A percentile compares a stretch with the other conserved stretches of the same genome.
Conservation (phyloP, 495 filamentous ascomycete species). For the Tetracladium setigerum region DNA sequence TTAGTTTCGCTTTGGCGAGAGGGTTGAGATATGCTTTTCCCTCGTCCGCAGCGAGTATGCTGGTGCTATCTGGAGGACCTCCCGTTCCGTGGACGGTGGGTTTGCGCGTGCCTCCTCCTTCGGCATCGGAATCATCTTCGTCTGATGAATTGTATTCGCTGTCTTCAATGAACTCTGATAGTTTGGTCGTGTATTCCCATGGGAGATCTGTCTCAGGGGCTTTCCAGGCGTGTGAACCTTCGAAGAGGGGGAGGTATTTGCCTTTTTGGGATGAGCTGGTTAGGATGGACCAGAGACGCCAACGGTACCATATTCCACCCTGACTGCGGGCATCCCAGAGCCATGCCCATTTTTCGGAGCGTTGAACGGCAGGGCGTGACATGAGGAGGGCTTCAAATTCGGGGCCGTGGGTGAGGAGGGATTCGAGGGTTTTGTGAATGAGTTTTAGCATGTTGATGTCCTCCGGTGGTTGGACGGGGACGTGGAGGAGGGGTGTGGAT, state of each 20-base stretch:
- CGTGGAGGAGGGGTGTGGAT: conserved; percentile 46
- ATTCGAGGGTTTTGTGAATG: conserved; percentile 84
- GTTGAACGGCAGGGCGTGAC: conserved; percentile 70
- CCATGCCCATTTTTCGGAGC: conserved; percentile 87
- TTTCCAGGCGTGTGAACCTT: conserved; percentile 63
- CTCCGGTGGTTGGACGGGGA: conserved; percentile 66
- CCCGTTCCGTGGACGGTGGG: conserved; percentile 42
- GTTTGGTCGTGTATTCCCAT: conserved; percentile 65
- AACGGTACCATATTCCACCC: conserved; percentile 81
- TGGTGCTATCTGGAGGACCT: conserved; percentile 39
- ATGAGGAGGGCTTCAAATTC: conserved; percentile 93
- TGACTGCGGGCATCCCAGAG: conserved; percentile 80
- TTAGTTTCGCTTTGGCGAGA: conserved; percentile 74
- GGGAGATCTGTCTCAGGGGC: conserved; percentile 56
- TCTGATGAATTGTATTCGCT: conserved; percentile 82
- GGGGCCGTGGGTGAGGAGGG: conserved; percentile 66
- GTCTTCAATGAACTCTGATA: conserved; percentile 75
- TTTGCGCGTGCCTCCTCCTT: conserved; percentile 30
- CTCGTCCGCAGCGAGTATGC: conserved; percentile 34
- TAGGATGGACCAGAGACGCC: conserved; percentile 79
- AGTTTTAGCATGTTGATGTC: conserved; percentile 74
- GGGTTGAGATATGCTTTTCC: conserved; percentile 75
- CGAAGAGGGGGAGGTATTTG: conserved; percentile 55
- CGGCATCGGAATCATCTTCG: conserved; percentile 76
- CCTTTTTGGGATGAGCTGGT: conserved; percentile 42